Percentiles rank a stretch among this genome's conserved stretches.
phyloP scores from a whole-genome alignment of 805 yeast genomes.

The Vanderwaltozyma verrucispora region DNA sequence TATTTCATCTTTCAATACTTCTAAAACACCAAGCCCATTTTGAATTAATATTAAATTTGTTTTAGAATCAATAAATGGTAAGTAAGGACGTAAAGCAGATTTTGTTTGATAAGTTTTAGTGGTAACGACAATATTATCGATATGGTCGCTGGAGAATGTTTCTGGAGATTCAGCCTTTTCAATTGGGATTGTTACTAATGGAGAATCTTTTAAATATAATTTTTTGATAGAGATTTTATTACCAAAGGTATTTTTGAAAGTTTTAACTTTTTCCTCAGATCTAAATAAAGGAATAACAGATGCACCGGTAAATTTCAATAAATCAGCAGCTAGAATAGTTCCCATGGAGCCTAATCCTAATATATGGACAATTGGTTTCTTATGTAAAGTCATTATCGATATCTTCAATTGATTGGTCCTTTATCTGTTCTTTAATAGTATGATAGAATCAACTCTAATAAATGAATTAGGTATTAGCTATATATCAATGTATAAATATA shows the following conservation, averaged over 20 bases:
- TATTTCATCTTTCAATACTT: conserved; percentile 38
- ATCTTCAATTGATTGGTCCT: too few species aligned
- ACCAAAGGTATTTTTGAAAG: conserved; percentile 13
- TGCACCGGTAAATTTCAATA: conserved; percentile 15
- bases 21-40: conserved; percentile 81
- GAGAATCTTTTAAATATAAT: conserved; percentile 12
- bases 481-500: too few species aligned
- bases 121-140: conserved; percentile 55
- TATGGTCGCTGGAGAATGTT: conserved; percentile 17
- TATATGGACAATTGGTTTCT: conserved; percentile 19
- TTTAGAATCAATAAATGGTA: conserved; percentile 36
- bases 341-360: conserved; percentile 31
- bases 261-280: conserved; percentile 15
- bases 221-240: conserved; percentile 18
- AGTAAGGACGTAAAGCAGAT: conserved; percentile 47
- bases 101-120: conserved; percentile 74
- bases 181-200: conserved; percentile 4
- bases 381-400: neutral
- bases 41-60: conserved; percentile 68
- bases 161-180: conserved; percentile 4
- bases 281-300: conserved; percentile 25
- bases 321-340: conserved; percentile 21
- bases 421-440: too few species aligned
- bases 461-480: too few species aligned
- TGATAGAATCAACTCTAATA: too few species aligned